Percentiles rank a stretch among this genome's conserved stretches.
Conservation (phyloP, 306 rosid genomes). For the Lithocarpus polystachyus region DNA sequence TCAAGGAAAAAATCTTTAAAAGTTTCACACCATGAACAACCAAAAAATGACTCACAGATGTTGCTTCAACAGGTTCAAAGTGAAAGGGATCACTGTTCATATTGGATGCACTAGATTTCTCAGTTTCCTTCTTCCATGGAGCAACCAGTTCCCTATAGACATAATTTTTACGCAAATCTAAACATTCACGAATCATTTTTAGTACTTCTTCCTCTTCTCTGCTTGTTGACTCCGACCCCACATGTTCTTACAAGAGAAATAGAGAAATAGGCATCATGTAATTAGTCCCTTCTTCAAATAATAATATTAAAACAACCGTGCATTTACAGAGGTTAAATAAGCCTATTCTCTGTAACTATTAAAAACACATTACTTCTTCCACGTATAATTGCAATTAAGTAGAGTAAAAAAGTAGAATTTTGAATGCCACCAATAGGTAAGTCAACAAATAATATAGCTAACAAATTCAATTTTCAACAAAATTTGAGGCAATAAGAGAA, state of each 20-base stretch:
- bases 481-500: constrained; percentile 4
- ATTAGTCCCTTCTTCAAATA: neutral
- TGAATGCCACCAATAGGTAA: neutral
- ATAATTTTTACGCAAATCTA: constrained; percentile 39
- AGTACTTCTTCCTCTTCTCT: constrained; percentile 40
- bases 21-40: neutral
- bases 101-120: constrained; percentile 10
- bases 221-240: constrained; percentile 22
- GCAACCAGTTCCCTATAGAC: constrained; percentile 30
- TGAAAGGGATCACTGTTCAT: constrained; percentile 32
- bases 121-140: constrained; percentile 28
- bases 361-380: neutral
- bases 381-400: neutral
- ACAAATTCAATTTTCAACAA: constrained; percentile 1
- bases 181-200: constrained; percentile 36
- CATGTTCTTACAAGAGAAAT: neutral
- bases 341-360: neutral
- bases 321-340: constrained; percentile 1
- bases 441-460: neutral
- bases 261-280: neutral
- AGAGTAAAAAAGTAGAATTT: neutral
- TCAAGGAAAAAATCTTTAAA: constrained; percentile 7
- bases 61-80: constrained; percentile 37
- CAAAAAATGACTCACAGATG: constrained; percentile 27
- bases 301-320: constrained; percentile 12